Evolutionary conservation across 225 moss, liverwort and hornwort genomes (phyloP), one percentile per base, ranked within the genome.

Genomic region (Climacium dendroides): DNA sequence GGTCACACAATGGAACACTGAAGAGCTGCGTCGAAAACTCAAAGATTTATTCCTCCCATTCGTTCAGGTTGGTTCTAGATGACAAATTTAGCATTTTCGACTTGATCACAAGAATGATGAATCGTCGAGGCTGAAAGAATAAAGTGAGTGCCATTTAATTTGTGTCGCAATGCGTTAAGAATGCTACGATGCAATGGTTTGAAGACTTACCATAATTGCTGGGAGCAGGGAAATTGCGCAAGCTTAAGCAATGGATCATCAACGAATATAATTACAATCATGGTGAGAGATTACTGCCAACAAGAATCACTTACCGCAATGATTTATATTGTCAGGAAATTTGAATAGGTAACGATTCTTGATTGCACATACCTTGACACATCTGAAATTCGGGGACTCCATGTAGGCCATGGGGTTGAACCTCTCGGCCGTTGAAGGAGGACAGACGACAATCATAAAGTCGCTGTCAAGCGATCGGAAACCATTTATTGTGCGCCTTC

Each of bases 331-430:
- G 37, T 65, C 53, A 76, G 35, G 67, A 61, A 74, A 30, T 69
- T 89, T 80, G 43, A 45, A 45, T 35, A 25, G 37, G 63, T 45
- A 72, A 60, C 45, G 28, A 62, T 85, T 76, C 54, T 79, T 67
- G 17, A 54, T 63, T 84, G 67, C 25, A 47, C 74, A 48, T 75
- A 35, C 48, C 53, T 81, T 55, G 58, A 60, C 37, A 83, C 55
- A 55, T 41, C n/a, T 88, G 88, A 34, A 60, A 70, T 55, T 52
- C 37, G 47, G 70, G 86, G 34, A 43, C 22, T 53, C 64, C 78
- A 85, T 83, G n/a, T 61, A 93, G 91, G 93, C 85, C 60, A 92
- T 92, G 90, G 92, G 90, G n/a, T 78, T 88, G 88, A 89, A 93
- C 66, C 90, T 93, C 70, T 84, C 89, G 58, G 78, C 80, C 32